A percentile compares a stretch with the other conserved stretches of the same genome.
Conservation (phyloP, 495 filamentous ascomycete species). For the Wilcoxina mikolae region DNA sequence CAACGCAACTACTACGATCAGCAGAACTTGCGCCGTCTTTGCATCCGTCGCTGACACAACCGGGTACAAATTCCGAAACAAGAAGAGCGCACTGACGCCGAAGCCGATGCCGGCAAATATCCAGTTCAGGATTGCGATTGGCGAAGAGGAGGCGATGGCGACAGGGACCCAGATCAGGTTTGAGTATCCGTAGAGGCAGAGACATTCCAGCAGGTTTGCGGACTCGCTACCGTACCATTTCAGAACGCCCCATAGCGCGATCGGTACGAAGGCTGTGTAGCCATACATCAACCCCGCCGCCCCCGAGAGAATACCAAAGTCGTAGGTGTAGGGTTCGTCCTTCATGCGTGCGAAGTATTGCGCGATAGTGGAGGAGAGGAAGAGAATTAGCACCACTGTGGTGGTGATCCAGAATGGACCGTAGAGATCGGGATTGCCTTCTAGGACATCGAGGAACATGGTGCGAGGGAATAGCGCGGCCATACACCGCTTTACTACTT, state of each 20-base stretch:
- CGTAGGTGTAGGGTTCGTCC: conserved; percentile 58
- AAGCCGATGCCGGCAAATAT: conserved; percentile 86
- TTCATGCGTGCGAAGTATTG: conserved; percentile 58
- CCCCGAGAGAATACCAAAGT: conserved; percentile 69
- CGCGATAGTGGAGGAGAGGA: conserved; percentile 86
- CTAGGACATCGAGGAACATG: conserved; percentile 90
- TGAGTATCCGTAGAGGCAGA: conserved; percentile 84
- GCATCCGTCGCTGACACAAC: conserved; percentile 83
- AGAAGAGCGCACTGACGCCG: conserved; percentile 67
- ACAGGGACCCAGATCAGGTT: conserved; percentile 96
- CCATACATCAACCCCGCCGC: conserved; percentile 86
- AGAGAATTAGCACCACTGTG: conserved; percentile 88
- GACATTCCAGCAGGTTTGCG: conserved; percentile 83
- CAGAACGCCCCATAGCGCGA: conserved; percentile 72
- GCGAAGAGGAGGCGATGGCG: conserved; percentile 78
- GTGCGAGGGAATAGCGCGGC: conserved; percentile 72
- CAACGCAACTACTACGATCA: conserved; percentile 67
- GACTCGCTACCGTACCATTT: conserved; percentile 85
- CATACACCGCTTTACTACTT: conserved; percentile 67
- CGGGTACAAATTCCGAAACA: conserved; percentile 84
- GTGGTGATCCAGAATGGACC: conserved; percentile 96
- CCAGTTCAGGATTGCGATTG: conserved; percentile 73
- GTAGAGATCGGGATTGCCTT: conserved; percentile 96
- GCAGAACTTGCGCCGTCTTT: conserved; percentile 74
- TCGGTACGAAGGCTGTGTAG: conserved; percentile 66